Base-by-base conservation (phyloP, 1,139 yeast genomes). In the Petasospora fabianii region DNA sequence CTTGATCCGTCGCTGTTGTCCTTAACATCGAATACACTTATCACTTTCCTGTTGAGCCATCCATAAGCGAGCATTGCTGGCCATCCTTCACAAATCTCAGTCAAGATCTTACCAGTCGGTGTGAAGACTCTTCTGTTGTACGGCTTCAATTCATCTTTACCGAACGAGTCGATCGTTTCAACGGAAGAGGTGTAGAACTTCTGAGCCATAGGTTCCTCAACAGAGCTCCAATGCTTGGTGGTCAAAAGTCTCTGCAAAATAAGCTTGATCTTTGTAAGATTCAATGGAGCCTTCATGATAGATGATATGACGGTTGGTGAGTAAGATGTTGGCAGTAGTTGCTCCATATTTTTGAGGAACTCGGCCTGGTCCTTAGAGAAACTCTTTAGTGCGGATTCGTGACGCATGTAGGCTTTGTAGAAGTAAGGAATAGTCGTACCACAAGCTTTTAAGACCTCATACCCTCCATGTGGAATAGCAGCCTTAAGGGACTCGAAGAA, bases 381-480 rank as follows among this genome's bases (percentile, higher is more conserved):
- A 46, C 77, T 75, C 49, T 77, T 80, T 3, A 84, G 75, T 16
- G 95, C 96, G 8, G 97, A 96, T 60, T 88, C 96, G 59, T 90
- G 97, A 44, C 97, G 71, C 68, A 88, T 84, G 51, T 85, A 85
- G 0, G 97, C 96, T 56, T 87, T 85, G 64, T 86, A 90, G 58
- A 88, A 88, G 59, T 86, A 87, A 1, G 97, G 96, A 19, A 90
- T 69, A 0, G 92, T 80, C 46, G 76, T 71, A 3, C 87, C 92
- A 55, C 92, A 74, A 0, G 92, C 96, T 48, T 76, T 80, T 42
- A 90, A 60, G 6, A 86, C 69, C 58, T 90, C 96, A 46, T 75
- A 78, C 30, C 78, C 65, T 3, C 96, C 96, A 55, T 61, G 76
- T 0, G 80, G 76, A 3, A 69, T 56, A 0, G 97, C 94, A 16